Conservation (phyloP, 1,284 basidiomycete species). For the Mycosarcoma mackinlayi region DNA sequence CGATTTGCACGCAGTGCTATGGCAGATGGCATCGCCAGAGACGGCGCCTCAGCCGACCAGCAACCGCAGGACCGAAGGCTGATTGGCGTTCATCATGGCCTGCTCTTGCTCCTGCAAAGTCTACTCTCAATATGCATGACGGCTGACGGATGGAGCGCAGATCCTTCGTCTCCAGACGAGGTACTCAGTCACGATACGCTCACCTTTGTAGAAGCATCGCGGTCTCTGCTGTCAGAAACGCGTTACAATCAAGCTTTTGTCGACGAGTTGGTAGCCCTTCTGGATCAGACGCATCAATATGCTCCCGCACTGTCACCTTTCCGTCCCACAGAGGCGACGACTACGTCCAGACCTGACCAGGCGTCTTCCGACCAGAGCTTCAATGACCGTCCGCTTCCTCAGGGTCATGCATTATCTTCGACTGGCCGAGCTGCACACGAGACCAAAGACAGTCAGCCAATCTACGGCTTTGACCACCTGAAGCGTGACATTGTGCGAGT, state of each 20-base stretch:
- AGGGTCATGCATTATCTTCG: slow-evolving; percentile 47
- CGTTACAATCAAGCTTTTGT: slow-evolving; percentile 12
- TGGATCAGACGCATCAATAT: slow-evolving; percentile 43
- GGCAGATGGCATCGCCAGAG: slow-evolving; percentile 26
- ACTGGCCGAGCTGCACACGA: slow-evolving; percentile 35
- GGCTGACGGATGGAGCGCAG: slow-evolving; percentile 35
- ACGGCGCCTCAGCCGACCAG: slow-evolving; percentile 15
- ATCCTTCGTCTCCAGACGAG: background rate
- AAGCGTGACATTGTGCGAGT: slow-evolving; percentile 60
- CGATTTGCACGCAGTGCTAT: slow-evolving; percentile 40
- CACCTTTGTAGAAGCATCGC: slow-evolving; percentile 9
- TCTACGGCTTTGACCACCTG: slow-evolving; percentile 50
- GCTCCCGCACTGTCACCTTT: slow-evolving; percentile 56
- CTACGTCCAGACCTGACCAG: background rate
- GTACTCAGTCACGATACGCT: background rate
- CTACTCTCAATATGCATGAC: slow-evolving; percentile 44
- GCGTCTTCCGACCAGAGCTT: background rate
- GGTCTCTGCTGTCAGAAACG: slow-evolving; percentile 15
- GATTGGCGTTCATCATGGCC: slow-evolving; percentile 40
- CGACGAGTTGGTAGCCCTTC: slow-evolving; percentile 34
- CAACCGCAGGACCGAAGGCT: slow-evolving; percentile 39
- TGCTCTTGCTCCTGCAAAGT: slow-evolving; percentile 48
- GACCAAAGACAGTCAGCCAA: slow-evolving; percentile 8
- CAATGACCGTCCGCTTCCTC: slow-evolving; percentile 17
- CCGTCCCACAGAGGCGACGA: slow-evolving; percentile 11